Percentiles rank a stretch among this genome's conserved stretches.
Evolutionary conservation across 1,284 basidiomycete genomes (phyloP).

Genomic region (Rhodofomes roseus): DNA sequence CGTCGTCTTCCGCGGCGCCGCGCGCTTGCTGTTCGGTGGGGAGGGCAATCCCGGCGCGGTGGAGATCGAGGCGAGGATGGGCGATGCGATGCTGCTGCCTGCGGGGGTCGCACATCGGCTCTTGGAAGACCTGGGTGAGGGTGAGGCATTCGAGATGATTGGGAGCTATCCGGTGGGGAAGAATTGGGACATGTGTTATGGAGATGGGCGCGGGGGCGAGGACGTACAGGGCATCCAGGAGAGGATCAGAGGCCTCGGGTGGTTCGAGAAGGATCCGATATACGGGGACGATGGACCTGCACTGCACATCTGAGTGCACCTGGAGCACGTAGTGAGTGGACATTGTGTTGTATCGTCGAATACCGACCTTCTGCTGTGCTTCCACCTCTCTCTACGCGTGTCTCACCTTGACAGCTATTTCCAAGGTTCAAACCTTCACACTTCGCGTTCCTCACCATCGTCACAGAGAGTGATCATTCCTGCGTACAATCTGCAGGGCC

Average conservation of each 20-base stretch:
- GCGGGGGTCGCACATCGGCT: constrained; percentile 38
- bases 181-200: constrained; percentile 39
- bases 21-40: constrained; percentile 37
- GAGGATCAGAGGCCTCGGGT: constrained; percentile 28
- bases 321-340: too few relatives aligned
- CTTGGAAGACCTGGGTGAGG: constrained; percentile 25
- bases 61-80: constrained; percentile 28
- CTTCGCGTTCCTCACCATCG: too few relatives aligned
- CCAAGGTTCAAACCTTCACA: too few relatives aligned
- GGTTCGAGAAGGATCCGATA: constrained; percentile 38
- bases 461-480: too few relatives aligned
- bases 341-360: too few relatives aligned
- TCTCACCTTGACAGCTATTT: too few relatives aligned
- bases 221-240: constrained; percentile 25
- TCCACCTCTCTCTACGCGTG: too few relatives aligned
- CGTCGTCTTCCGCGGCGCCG: constrained; percentile 30
- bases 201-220: constrained; percentile 18
- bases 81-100: constrained; percentile 39
- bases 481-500: too few relatives aligned
- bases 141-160: constrained; percentile 30
- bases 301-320: constrained; percentile 10
- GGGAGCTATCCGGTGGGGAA: constrained; percentile 35
- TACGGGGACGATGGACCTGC: constrained; percentile 37
- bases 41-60: constrained; percentile 31
- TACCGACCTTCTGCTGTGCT: too few relatives aligned